Base-by-base conservation (phyloP, 441 rosid species). In the Geranium incanum region DNA sequence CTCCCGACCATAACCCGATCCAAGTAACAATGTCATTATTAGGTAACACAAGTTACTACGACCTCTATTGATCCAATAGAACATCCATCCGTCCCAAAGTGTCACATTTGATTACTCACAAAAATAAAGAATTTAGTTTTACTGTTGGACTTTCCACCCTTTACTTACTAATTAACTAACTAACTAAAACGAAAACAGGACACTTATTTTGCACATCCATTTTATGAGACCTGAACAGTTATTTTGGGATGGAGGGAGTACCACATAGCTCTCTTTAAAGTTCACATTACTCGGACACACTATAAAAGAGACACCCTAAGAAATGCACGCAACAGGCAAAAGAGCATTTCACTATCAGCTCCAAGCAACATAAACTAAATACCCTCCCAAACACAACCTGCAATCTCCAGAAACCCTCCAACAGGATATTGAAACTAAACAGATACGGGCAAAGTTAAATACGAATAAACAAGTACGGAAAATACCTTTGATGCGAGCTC, bases 401-500 rank as follows among this genome's bases (percentile, higher is more conserved):
- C 1, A 12, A 59, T 59, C 33, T 18, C 33, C 33, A 59, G 12
- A 59, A 19, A 15, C 16, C 33, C 64, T 21, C 64, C 28, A 21
- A 59, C 5, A 59, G 11, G 33, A 59, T 18, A 59, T 18, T 59
- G 64, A 59, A 18, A 59, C 19, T 59, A 1, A 18, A 21, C 28
- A 59, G 1, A 59, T 21, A 18, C 1, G 64, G 33, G 57, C 57
- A 1, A 68, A 16, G 13, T n/a, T 36, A 0, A 3, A 16, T 0
- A 0, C 50, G 16, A 63, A 19, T 7, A 0, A 50, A 1, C 0
- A 0, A 2, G 0, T 11, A 59, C 0, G 8, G 33, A 50, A 21
- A 18, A 43, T 82, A 89, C 94, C 88, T 82, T 81, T 55, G 76
- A 45, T 39, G 88, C 69, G 38, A 87, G 79, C 52, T 87, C 91